phyloP scores from a whole-genome alignment of 768 basidiomycete species.

The Lactarius akahatsu region DNA sequence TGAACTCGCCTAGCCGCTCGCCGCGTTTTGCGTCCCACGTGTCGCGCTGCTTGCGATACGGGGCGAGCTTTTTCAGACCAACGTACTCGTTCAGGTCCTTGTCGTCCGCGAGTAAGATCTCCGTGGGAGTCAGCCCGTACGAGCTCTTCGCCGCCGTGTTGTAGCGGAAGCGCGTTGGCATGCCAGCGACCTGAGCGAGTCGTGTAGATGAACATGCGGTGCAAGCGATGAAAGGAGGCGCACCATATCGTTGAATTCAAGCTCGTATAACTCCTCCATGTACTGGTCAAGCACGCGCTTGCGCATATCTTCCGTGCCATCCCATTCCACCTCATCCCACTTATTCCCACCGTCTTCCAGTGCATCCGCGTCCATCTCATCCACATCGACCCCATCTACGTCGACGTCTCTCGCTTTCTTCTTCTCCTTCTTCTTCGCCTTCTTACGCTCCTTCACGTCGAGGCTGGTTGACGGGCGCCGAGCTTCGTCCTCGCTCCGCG shows the following conservation, averaged over 20 bases:
- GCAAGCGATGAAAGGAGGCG: constrained; percentile 33
- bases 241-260: constrained; percentile 97
- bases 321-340: constrained; percentile 67
- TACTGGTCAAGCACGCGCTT: constrained; percentile 81
- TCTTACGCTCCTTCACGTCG: constrained; percentile 25
- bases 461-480: constrained; percentile 1
- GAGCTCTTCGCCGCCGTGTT: constrained; percentile 58
- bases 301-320: constrained; percentile 87
- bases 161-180: constrained; percentile 94
- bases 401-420: constrained; percentile 56
- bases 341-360: constrained; percentile 37
- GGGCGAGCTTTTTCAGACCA: constrained; percentile 86
- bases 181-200: constrained; percentile 67
- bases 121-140: constrained; percentile 74
- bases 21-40: constrained; percentile 64
- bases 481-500: constrained; percentile 36
- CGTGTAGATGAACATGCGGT: background rate
- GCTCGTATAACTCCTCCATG: constrained; percentile 85
- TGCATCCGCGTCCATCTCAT: constrained; percentile 57
- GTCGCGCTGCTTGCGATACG: constrained; percentile 68
- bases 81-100: constrained; percentile 90
- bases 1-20: constrained; percentile 71
- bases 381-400: constrained; percentile 46
- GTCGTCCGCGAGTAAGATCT: constrained; percentile 91
- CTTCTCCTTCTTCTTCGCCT: constrained; percentile 52